Evolutionary conservation across 768 basidiomycete genomes (phyloP), one percentile per base, ranked within the genome.

Genomic region (Lactifluus rugatus): DNA sequence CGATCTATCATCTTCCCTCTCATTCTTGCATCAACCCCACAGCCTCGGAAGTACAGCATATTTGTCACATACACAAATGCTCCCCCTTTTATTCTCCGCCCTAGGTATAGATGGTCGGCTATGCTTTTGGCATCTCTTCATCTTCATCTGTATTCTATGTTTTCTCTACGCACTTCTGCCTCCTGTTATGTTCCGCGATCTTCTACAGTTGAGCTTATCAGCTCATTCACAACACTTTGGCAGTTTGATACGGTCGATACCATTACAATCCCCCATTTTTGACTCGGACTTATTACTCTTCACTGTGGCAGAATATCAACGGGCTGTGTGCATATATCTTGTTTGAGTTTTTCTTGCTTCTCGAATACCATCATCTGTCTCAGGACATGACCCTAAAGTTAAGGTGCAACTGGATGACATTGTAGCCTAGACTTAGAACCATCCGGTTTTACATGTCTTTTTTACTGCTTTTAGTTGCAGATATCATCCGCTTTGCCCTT

Each of bases 401-500:
- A n/a, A 6, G 17, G 31, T 34, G 48, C 21, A 32, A 23, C 9
- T 9, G 9, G 28, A 31, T 45, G 44, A 23, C 17, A 46, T 45
- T 8, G 16, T 36, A 48, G 8, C 17, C 11, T 36, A 48, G 8
- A 10, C 11, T 4, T 37, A 25, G 31, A 9, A 16, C 8, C 3
- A n/a, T 10, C n/a, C 36, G 7, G 26, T 13, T 34, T 50, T n/a
- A 50, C 42, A 16, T 26, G 17, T 19, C 26, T 14, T 37, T 54
- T 28, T 45, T 31, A n/a, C 37, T 41, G 39, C 21, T 21, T 54
- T 47, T 46, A 16, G n/a, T 39, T 11, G 48, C 28, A 23, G 55
- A 13, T 64, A 76, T 79, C 73, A 75, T 79, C 64, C 72, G 74
- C 68, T 71, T 75, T 57, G 65, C 71, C 69, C 66, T 74, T 66